Conservation (phyloP, 768 basidiomycete genomes). For the Lentinula detonsa region DNA sequence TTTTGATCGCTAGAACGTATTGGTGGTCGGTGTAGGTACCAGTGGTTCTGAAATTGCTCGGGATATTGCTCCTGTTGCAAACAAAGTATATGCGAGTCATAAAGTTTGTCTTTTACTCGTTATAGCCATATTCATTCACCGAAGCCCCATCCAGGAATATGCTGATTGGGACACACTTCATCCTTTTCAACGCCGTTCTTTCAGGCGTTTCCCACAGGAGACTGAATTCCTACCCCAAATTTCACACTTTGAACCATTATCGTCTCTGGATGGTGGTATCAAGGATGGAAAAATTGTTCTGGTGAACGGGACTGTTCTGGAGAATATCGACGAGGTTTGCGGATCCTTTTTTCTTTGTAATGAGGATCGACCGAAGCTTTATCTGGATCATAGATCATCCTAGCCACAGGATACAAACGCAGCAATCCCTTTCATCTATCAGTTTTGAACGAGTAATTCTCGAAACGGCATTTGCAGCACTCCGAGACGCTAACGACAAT, state of each 20-base stretch:
- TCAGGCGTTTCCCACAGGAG: conserved; percentile 17
- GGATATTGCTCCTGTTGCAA: conserved; percentile 12
- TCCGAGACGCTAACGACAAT: neutral
- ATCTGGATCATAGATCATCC: conserved; percentile 17
- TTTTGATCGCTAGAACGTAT: conserved; percentile 7
- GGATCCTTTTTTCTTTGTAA: neutral
- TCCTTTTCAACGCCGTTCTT: conserved; percentile 19
- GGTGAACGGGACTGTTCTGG: conserved; percentile 22
- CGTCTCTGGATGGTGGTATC: conserved; percentile 13
- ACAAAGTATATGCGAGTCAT: conserved; percentile 11
- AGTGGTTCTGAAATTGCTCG: conserved; percentile 17
- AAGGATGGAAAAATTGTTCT: conserved; percentile 19
- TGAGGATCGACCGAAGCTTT: neutral
- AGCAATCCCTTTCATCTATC: conserved; percentile 21
- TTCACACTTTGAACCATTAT: conserved; percentile 16
- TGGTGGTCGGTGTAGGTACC: conserved; percentile 15
- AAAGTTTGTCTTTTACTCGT: conserved; percentile 10
- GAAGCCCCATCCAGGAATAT: conserved; percentile 10
- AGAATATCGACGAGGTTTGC: conserved; percentile 21
- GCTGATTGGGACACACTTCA: conserved; percentile 15
- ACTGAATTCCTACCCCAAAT: conserved; percentile 24
- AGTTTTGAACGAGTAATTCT: conserved; percentile 1
- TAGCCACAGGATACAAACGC: conserved; percentile 25
- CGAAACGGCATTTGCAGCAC: neutral
- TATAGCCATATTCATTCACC: neutral